Base-by-base conservation (phyloP, 768 basidiomycete species). In the Rhizopogon rudus region DNA sequence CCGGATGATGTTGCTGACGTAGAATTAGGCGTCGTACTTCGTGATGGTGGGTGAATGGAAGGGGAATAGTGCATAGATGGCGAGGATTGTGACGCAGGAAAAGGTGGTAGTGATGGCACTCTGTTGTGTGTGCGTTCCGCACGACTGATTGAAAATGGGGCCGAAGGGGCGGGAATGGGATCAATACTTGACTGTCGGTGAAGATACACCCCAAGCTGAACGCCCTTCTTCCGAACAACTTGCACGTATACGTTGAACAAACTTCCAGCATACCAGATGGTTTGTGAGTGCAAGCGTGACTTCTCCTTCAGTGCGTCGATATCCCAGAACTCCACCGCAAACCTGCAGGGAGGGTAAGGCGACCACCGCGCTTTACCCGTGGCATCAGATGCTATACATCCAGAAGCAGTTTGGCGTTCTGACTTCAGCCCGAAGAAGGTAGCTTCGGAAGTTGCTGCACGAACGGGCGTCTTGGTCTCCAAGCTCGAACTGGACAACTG, bases 251-350 rank as follows among this genome's bases (percentile, higher is more conserved):
- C 84, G 59, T 93, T 93, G 76, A 86, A 94, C 63, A 91, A 73
- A 62, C 82, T 91, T 8, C 94, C 94, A 2, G 88, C 93, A 65
- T 93, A 91, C 83, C 91, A 94, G 52, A 95, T 78, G 3, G 93
- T 97, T 53, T 85, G 83, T 7, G 89, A 91, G 67, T 95, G 85
- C 50, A 91, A 69, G 14, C 92, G 78, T 50, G 84, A 83, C 71
- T 94, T 96, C 72, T 96, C 93, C 55, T 85, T 87, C 40, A 97
- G 77, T 35, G 77, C 71, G 57, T 89, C 86, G 17, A 93, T 79
- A 63, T 88, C 87, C 87, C 90, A 95, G 66, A 96, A 96, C 69
- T 96, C 93, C 51, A 93, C 90, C 8, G 83, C 82, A 65, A 96
- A 92, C 20, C 93, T 81, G 70, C 78, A 89, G 0, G 94, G 94